Conservation (phyloP, 768 basidiomycete genomes). For the Tylopilus plumbeoviolaceoides region DNA sequence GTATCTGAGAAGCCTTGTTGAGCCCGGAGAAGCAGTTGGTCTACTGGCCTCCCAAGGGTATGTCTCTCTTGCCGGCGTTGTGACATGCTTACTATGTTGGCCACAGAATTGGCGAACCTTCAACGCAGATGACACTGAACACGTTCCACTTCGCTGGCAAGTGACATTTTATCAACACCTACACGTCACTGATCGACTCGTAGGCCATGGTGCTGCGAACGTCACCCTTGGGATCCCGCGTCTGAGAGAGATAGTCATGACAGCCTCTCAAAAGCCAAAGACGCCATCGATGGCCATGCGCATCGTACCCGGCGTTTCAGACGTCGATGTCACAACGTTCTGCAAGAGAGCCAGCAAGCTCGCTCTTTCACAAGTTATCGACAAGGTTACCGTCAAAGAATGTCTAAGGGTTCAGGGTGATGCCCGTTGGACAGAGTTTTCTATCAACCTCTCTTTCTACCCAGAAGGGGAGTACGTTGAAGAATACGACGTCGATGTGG, state of each 20-base stretch:
- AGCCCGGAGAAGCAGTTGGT: conserved; percentile 98
- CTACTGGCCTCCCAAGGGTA: conserved; percentile 96
- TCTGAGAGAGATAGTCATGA: conserved; percentile 98
- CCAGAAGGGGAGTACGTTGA: conserved; percentile 76
- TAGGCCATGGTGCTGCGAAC: conserved; percentile 97
- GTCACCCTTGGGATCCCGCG: conserved; percentile 99
- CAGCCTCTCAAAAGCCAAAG: conserved; percentile 91
- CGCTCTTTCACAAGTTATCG: conserved; percentile 83
- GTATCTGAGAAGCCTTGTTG: conserved; percentile 90
- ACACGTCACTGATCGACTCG: conserved; percentile 3
- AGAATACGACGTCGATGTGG: conserved; percentile 74
- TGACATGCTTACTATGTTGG: neutral
- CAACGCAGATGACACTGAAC: conserved; percentile 99
- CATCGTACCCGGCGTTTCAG: conserved; percentile 49
- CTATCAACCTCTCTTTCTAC: conserved; percentile 79
- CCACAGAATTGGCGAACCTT: conserved; percentile 91
- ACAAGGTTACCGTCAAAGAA: conserved; percentile 79
- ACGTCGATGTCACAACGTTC: conserved; percentile 64
- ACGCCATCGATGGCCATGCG: conserved; percentile 96
- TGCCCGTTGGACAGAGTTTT: conserved; percentile 75
- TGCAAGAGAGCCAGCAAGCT: conserved; percentile 87
- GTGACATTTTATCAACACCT: conserved; percentile 16
- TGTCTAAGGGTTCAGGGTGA: conserved; percentile 60
- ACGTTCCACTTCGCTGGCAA: conserved; percentile 98
- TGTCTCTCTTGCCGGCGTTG: conserved; percentile 19